Conservation (phyloP, 2,329 filamentous ascomycete species). For the Talaromyces sp. region DNA sequence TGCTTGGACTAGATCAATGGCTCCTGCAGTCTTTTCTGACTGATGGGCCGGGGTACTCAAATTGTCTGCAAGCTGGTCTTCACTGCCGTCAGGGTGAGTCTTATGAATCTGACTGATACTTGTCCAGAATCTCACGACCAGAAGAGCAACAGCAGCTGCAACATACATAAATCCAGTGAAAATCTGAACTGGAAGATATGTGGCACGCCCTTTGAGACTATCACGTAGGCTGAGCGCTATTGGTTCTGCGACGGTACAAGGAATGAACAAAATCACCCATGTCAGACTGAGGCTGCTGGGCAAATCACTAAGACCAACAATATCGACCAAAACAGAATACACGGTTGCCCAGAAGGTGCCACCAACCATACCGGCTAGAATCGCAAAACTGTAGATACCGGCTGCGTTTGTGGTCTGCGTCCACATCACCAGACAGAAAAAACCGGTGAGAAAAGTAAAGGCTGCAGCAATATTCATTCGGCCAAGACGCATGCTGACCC, state of each 20-base stretch:
- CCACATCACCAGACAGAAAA: not conserved
- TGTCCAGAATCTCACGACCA: not conserved
- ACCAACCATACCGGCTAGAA: not conserved
- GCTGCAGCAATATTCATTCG: slow-evolving; percentile 58
- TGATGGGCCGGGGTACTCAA: not conserved
- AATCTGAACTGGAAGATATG: not conserved
- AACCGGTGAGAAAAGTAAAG: slow-evolving; percentile 46
- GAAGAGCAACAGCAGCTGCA: not conserved
- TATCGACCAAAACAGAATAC: slow-evolving; percentile 3
- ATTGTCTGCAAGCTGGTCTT: not conserved
- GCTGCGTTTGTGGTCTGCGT: not conserved
- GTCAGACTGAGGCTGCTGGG: slow-evolving; percentile 2
- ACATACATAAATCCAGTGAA: not conserved
- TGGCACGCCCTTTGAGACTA: not conserved
- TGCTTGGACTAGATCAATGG: not conserved
- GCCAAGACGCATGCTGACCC: slow-evolving; percentile 57
- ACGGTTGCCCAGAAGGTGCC: not conserved
- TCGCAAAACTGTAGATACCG: not conserved
- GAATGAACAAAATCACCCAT: slow-evolving; percentile 1
- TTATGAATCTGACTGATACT: not conserved
- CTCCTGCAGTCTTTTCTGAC: not conserved
- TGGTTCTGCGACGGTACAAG: not conserved
- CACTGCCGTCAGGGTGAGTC: not conserved
- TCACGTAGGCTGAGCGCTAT: not conserved
- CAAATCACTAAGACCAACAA: not conserved